Evolutionary conservation across 306 rosid species (phyloP).

Genomic region (Citrullus colocynthis): DNA sequence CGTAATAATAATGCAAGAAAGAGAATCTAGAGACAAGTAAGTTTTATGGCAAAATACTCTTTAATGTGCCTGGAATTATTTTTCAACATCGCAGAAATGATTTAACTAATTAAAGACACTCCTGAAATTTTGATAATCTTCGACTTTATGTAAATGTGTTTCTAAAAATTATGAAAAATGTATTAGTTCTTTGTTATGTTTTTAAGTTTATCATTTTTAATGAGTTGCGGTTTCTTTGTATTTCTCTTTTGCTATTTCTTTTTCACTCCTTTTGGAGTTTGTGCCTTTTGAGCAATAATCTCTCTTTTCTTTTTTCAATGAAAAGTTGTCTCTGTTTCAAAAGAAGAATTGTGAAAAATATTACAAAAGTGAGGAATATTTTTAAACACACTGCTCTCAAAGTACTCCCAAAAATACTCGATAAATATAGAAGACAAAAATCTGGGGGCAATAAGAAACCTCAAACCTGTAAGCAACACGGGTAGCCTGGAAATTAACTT

Average conservation of each 20-base stretch:
- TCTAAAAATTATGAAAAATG: not conserved
- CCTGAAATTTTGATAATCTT: not conserved
- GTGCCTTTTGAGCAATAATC: too few relatives aligned
- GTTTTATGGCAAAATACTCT: not conserved
- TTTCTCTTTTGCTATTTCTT: too few relatives aligned
- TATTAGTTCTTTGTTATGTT: not conserved
- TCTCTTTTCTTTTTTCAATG: too few relatives aligned
- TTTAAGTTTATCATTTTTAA: too few relatives aligned
- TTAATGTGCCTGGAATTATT: not conserved
- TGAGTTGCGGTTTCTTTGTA: too few relatives aligned
- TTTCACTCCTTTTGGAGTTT: too few relatives aligned
- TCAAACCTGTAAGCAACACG: slow-evolving; percentile 97
- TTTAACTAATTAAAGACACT: not conserved
- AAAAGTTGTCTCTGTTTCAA: too few relatives aligned
- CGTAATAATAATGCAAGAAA: not conserved
- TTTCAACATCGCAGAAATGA: not conserved
- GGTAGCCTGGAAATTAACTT: slow-evolving; percentile 75
- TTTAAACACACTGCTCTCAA: not conserved
- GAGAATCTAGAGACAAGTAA: not conserved
- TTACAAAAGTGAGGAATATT: not conserved
- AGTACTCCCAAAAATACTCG: not conserved
- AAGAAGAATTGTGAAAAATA: too few relatives aligned
- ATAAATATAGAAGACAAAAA: not conserved
- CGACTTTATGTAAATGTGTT: not conserved
- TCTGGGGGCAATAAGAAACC: slow-evolving; percentile 27